These are phyloP conservation scores for Mallotus japonicus DNA, from an alignment of 441 rosid genomes.

Conservation along the genomic window DNA sequence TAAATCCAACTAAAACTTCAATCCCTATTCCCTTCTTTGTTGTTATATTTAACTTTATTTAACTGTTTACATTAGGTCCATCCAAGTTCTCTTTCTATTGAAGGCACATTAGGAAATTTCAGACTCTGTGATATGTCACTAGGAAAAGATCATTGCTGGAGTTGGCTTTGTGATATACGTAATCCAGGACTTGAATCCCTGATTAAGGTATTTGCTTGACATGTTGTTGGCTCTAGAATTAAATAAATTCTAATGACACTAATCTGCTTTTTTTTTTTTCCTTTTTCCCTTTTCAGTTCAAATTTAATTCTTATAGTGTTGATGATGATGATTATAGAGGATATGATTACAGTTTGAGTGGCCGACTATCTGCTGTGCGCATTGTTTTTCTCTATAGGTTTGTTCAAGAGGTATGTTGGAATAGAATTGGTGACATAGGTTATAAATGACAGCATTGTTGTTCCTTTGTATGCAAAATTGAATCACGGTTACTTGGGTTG, in stretches of 20 bases:
- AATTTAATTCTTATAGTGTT: constrained; percentile 77
- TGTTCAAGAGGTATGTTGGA: constrained; percentile 87
- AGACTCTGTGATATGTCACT: constrained; percentile 94
- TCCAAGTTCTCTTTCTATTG: constrained; percentile 90
- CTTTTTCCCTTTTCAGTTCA: constrained; percentile 58
- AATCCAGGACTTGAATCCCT: constrained; percentile 96
- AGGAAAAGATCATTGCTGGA: constrained; percentile 72
- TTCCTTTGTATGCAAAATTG: neutral
- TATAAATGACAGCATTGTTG: neutral
- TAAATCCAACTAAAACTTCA: neutral
- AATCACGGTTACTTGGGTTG: neutral
- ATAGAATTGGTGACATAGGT: constrained; percentile 11
- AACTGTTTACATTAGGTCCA: constrained; percentile 54
- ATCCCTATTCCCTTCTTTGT: neutral
- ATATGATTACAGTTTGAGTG: constrained; percentile 88
- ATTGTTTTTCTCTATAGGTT: constrained; percentile 95
- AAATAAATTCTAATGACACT: constrained; percentile 13
- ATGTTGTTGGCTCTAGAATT: neutral
- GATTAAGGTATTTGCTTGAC: constrained; percentile 58
- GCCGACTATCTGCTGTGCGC: constrained; percentile 94
- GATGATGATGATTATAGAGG: constrained; percentile 99
- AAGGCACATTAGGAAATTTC: constrained; percentile 96
- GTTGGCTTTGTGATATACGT: constrained; percentile 99
- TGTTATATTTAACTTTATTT: constrained; percentile 27
- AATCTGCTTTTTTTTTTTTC: constrained; percentile 20